Evolutionary conservation across 352 stramenopile genomes (phyloP), one percentile per base, ranked within the genome.

Genomic region (Globisporangium cystogenes): DNA sequence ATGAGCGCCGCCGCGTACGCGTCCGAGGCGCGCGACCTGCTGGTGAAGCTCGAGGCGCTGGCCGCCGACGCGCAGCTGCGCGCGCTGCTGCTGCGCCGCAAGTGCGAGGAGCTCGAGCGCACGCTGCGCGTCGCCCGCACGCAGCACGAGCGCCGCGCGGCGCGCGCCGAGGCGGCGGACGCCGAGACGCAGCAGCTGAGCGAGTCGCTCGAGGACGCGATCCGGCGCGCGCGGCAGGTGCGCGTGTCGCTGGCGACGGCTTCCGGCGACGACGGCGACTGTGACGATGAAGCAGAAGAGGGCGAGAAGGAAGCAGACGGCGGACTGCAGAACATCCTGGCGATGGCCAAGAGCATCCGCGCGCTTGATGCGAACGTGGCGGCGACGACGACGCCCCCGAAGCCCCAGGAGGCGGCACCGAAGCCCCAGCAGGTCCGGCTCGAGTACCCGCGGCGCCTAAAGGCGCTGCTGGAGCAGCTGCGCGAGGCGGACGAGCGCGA

Each of bases 391-490:
- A 31, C 27, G 10, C 3, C 27, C 10, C 27, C 27, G 27, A 31
- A 31, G 27, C 6, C 27, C 10, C 27, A 5, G 8, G 31, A 16
- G 31, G 15, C 14, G 10, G 15, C 31, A 8, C 31, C 31, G 21
- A 45, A 53, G 4, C 29, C 62, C 7, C 44, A 26, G n/a, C 44
- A 52, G 12, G 36, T 64, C 11, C 48, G 57, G 35, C n/a, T 89
- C 24, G 59, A 79, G 51, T 82, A 84, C 44, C 75, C 69, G n/a
- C 64, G 61, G 18, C 67, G 72, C 16, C 56, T 86, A 45, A 81
- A 77, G 46, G 42, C 53, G 21, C 29, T 83, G 51, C 60, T 87
- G 47, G 62, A 64, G 23, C 62, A 75, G 12, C 39, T 83, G 1
- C 48, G 64, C 11, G 71, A 79, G 10, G 42, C 70, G 40, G 49